Conservation (phyloP, 2,329 filamentous ascomycete genomes). For the Rutstroemia sp. region DNA sequence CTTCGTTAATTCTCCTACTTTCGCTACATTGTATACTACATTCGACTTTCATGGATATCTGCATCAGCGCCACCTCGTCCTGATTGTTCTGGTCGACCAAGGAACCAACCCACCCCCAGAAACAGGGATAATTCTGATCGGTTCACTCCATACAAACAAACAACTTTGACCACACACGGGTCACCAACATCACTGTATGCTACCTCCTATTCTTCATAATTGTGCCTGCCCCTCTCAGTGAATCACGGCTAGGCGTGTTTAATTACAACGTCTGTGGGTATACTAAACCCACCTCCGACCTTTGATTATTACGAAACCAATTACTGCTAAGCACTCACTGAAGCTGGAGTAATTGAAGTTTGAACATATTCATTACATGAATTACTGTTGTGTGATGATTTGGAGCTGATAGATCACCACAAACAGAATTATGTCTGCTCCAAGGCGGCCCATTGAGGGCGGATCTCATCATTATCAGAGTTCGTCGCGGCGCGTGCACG, state of each 20-base stretch:
- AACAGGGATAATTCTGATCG: constrained; percentile 19
- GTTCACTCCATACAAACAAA: constrained; percentile 19
- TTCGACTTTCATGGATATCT: neutral
- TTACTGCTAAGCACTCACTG: constrained; percentile 1
- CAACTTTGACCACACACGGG: constrained; percentile 11
- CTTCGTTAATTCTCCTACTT: neutral
- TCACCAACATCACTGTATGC: constrained; percentile 23
- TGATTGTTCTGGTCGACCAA: constrained; percentile 25
- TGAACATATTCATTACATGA: constrained; percentile 1
- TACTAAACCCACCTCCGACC: neutral
- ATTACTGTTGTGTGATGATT: neutral
- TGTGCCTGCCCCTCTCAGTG: neutral
- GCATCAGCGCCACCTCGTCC: constrained; percentile 16
- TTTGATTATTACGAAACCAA: neutral
- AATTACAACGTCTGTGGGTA: neutral
- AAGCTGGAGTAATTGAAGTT: neutral
- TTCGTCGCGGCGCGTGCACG: constrained; percentile 55
- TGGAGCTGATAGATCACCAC: neutral
- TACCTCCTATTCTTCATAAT: constrained; percentile 8
- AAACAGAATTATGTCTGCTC: constrained; percentile 48
- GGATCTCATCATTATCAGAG: constrained; percentile 60
- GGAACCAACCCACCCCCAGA: constrained; percentile 23
- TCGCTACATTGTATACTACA: neutral
- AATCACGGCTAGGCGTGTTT: neutral
- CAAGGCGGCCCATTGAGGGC: constrained; percentile 40